phyloP scores from a whole-genome alignment of 257 asterid species.

The Capsicum baccatum region DNA sequence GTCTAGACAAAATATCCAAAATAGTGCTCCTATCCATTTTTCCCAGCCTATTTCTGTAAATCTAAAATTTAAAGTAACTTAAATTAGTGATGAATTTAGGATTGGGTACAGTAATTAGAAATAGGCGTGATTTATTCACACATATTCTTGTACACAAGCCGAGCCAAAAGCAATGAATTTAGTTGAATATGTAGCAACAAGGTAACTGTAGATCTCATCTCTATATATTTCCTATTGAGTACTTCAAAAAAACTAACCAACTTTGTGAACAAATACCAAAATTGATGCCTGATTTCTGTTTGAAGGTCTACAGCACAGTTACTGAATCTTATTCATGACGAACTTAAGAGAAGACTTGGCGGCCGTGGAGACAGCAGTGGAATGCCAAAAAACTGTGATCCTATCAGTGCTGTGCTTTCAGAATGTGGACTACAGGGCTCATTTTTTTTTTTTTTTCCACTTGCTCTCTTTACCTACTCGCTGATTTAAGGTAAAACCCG shows the following conservation, averaged over 20 bases:
- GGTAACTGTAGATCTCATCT: not conserved
- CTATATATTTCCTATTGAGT: too few relatives aligned
- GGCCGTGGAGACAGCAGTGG: not conserved
- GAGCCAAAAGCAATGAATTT: not conserved
- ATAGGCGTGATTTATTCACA: not conserved
- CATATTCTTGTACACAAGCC: not conserved
- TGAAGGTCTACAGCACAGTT: not conserved
- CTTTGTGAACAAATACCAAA: not conserved
- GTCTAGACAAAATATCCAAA: not conserved
- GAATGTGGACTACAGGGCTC: too few relatives aligned
- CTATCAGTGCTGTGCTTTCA: too few relatives aligned
- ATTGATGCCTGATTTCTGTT: not conserved
- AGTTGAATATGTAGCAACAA: not conserved
- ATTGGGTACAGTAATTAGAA: not conserved
- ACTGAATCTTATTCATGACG: not conserved
- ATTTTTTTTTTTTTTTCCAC: too few relatives aligned
- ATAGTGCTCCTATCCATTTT: not conserved
- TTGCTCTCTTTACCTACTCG: too few relatives aligned
- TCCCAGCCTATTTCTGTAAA: not conserved
- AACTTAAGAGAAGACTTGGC: not conserved
- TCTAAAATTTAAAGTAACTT: not conserved
- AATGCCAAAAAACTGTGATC: not conserved
- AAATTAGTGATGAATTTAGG: not conserved
- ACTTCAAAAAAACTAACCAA: too few relatives aligned
- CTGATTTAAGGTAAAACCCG: not conserved